phyloP scores from a whole-genome alignment of 164 flowering plant genomes.

The Euptelea pleiosperma region DNA sequence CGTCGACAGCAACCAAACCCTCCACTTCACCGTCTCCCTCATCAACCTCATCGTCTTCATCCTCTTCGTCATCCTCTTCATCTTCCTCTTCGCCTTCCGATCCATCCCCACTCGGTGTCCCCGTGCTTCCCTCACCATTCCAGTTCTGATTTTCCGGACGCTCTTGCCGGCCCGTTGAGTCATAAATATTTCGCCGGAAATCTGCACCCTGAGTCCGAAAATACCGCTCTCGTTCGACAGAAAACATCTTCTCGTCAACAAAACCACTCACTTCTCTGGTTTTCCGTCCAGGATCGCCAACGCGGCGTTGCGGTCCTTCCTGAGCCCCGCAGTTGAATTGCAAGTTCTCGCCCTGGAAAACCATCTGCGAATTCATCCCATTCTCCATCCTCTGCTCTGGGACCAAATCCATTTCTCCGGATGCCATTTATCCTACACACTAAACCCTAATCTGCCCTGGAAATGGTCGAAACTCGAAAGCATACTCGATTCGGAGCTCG shows the following conservation, averaged over 20 bases:
- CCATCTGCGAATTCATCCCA: constrained; percentile 46
- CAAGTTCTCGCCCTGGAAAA: constrained; percentile 46
- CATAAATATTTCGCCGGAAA: constrained; percentile 23
- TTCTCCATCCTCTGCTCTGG: constrained; percentile 34
- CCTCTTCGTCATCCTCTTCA: constrained; percentile 56
- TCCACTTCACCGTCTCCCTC: constrained; percentile 42
- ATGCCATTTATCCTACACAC: constrained; percentile 24
- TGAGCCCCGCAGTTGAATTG: constrained; percentile 28
- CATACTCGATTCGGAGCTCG: background rate
- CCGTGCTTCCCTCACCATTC: constrained; percentile 28
- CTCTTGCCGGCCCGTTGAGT: constrained; percentile 9
- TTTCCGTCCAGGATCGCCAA: constrained; percentile 44
- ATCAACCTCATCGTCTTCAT: constrained; percentile 38
- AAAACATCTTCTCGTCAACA: constrained; percentile 43
- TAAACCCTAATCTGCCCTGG: constrained; percentile 15
- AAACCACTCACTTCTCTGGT: constrained; percentile 43
- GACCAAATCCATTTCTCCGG: constrained; percentile 39
- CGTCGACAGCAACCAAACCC: constrained; percentile 27
- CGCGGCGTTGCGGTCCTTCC: constrained; percentile 8
- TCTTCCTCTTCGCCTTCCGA: constrained; percentile 40
- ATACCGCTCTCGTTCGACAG: constrained; percentile 29
- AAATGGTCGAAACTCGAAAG: background rate
- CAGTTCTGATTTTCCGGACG: constrained; percentile 30
- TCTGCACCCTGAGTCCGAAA: constrained; percentile 29
- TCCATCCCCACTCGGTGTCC: constrained; percentile 35